phyloP scores from a whole-genome alignment of 805 yeast genomes.

The Cyberlindnera mississippiensis region DNA sequence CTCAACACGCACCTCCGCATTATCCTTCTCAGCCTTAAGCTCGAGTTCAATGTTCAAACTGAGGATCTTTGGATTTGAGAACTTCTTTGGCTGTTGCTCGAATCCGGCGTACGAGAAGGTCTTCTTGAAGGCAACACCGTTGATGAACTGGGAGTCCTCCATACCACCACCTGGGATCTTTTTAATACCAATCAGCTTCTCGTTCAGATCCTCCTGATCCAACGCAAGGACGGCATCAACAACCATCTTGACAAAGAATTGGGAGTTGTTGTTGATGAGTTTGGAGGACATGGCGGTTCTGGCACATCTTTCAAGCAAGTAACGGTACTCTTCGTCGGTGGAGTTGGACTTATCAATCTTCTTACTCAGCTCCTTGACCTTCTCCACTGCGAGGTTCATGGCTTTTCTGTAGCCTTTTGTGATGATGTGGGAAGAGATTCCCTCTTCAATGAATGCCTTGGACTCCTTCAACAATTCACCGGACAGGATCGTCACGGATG shows the following conservation, averaged over 20 bases:
- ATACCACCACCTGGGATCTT: constrained; percentile 94
- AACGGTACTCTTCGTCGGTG: constrained; percentile 53
- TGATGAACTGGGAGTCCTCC: constrained; percentile 84
- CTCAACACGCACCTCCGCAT: constrained; percentile 96
- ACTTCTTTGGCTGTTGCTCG: constrained; percentile 94
- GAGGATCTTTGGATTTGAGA: constrained; percentile 75
- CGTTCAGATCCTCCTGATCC: constrained; percentile 83
- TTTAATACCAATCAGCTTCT: constrained; percentile 87
- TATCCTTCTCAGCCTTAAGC: constrained; percentile 96
- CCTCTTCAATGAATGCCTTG: constrained; percentile 90
- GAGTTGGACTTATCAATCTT: constrained; percentile 53
- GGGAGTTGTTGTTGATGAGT: constrained; percentile 80
- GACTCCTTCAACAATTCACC: constrained; percentile 93
- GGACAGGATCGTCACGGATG: constrained; percentile 90
- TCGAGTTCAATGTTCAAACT: constrained; percentile 90
- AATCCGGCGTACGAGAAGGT: constrained; percentile 98
- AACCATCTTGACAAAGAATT: constrained; percentile 91
- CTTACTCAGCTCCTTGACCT: constrained; percentile 70
- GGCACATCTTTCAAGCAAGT: constrained; percentile 85
- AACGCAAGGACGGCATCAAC: constrained; percentile 91
- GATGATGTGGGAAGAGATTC: constrained; percentile 86
- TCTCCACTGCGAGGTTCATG: constrained; percentile 67
- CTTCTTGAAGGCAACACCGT: constrained; percentile 96
- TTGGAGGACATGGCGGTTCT: constrained; percentile 97
- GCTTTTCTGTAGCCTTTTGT: constrained; percentile 86